Conservation (phyloP, 176 grass and related monocot genomes). For the Bonia amplexicaulis region DNA sequence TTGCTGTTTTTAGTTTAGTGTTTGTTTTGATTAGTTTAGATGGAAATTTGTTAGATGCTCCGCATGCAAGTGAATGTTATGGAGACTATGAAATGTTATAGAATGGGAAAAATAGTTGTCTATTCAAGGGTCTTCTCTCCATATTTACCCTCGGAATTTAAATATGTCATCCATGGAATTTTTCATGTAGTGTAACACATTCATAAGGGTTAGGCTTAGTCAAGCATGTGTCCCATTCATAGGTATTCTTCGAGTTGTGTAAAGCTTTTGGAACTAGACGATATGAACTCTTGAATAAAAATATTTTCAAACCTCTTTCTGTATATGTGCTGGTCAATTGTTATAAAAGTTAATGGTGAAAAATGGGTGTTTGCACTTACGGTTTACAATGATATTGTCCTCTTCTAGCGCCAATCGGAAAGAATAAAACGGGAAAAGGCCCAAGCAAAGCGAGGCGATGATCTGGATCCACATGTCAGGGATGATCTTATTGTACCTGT, state of each 20-base stretch:
- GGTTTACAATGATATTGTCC: slow-evolving; percentile 8
- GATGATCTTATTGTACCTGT: slow-evolving; percentile 75
- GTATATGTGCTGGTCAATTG: neutral
- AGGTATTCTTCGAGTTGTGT: neutral
- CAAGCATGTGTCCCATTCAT: neutral
- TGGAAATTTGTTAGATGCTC: neutral
- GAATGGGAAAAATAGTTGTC: slow-evolving; percentile 1
- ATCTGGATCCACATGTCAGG: slow-evolving; percentile 76
- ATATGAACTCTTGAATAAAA: neutral
- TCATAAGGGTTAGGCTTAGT: neutral
- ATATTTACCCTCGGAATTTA: neutral
- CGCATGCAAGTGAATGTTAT: neutral
- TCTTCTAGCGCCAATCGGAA: slow-evolving; percentile 84
- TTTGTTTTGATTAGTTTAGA: neutral
- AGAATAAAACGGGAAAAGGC: slow-evolving; percentile 79
- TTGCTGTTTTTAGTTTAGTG: neutral
- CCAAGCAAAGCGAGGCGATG: slow-evolving; percentile 73
- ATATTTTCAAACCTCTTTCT: neutral
- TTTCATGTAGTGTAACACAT: neutral
- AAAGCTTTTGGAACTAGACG: neutral
- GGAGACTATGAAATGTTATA: neutral
- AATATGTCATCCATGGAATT: slow-evolving; percentile 8
- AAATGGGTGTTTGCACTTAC: slow-evolving; percentile 15
- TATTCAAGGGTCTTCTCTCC: neutral
- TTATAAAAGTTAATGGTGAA: neutral